Evolutionary conservation across 371 early-diverging fungal species (phyloP).

Genomic region (Synchytrium microbalum): DNA sequence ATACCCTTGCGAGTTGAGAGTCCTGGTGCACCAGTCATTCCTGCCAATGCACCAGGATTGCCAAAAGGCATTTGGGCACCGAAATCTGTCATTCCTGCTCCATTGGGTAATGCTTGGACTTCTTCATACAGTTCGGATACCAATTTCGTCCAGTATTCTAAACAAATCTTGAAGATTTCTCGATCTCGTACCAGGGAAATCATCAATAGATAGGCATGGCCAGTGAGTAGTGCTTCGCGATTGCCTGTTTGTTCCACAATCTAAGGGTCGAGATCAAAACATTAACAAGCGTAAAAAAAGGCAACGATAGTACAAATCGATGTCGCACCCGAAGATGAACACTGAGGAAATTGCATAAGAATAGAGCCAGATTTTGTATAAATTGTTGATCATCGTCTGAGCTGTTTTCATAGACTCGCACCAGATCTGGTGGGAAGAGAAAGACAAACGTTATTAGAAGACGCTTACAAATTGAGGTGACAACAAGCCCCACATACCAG

Average conservation of each 20-base stretch:
- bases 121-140: slow-evolving; percentile 80
- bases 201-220: slow-evolving; percentile 81
- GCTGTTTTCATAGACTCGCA: slow-evolving; percentile 72
- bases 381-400: slow-evolving; percentile 84
- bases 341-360: slow-evolving; percentile 77
- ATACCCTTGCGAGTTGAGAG: slow-evolving; percentile 55
- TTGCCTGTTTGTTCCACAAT: slow-evolving; percentile 22
- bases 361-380: slow-evolving; percentile 77
- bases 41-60: not conserved
- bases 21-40: slow-evolving; percentile 8
- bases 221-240: slow-evolving; percentile 60
- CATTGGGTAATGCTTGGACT: slow-evolving; percentile 50
- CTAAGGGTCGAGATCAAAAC: not conserved
- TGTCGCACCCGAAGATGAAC: slow-evolving; percentile 68
- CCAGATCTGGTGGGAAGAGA: slow-evolving; percentile 50
- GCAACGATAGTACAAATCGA: not conserved
- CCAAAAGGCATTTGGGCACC: slow-evolving; percentile 21
- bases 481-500: slow-evolving; percentile 34
- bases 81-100: slow-evolving; percentile 34
- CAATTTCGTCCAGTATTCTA: slow-evolving; percentile 93
- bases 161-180: slow-evolving; percentile 94
- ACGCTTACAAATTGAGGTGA: not conserved
- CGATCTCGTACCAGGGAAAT: slow-evolving; percentile 89
- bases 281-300: too few species aligned
- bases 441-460: not conserved